These are phyloP conservation scores for Pholiota molesta DNA, from an alignment of 768 basidiomycete species.

Conservation along the genomic window DNA sequence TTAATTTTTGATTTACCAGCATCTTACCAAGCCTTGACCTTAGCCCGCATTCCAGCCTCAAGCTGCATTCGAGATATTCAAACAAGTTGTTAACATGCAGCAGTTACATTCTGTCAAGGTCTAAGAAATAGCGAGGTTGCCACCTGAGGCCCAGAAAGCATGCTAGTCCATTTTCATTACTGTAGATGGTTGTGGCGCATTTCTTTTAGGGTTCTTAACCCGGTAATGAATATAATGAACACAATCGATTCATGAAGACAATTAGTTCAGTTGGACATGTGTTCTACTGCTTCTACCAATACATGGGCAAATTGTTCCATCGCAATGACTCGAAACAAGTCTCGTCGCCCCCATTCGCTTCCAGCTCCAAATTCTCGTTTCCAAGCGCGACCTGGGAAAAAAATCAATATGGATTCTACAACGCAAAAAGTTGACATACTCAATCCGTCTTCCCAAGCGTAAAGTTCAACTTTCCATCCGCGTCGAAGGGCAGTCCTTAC, in stretches of 20 bases:
- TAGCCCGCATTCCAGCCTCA: slow-evolving; percentile 67
- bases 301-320: slow-evolving; percentile 70
- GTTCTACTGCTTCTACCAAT: slow-evolving; percentile 45
- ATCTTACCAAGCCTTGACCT: not conserved
- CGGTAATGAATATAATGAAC: too few relatives aligned
- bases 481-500: slow-evolving; percentile 83
- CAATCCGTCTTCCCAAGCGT: slow-evolving; percentile 86
- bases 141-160: not conserved
- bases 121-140: not conserved
- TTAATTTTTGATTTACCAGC: not conserved
- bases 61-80: slow-evolving; percentile 60
- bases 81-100: slow-evolving; percentile 52
- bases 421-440: slow-evolving; percentile 42
- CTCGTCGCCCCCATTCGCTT: slow-evolving; percentile 50
- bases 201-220: too few relatives aligned
- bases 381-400: slow-evolving; percentile 59
- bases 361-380: slow-evolving; percentile 68
- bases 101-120: slow-evolving; percentile 51
- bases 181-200: too few relatives aligned
- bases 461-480: slow-evolving; percentile 95
- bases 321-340: slow-evolving; percentile 58
- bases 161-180: too few relatives aligned
- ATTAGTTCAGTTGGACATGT: not conserved
- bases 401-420: slow-evolving; percentile 1
- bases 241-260: not conserved